Conservation (phyloP, 306 rosid genomes). For the Phaseolus lunatus region DNA sequence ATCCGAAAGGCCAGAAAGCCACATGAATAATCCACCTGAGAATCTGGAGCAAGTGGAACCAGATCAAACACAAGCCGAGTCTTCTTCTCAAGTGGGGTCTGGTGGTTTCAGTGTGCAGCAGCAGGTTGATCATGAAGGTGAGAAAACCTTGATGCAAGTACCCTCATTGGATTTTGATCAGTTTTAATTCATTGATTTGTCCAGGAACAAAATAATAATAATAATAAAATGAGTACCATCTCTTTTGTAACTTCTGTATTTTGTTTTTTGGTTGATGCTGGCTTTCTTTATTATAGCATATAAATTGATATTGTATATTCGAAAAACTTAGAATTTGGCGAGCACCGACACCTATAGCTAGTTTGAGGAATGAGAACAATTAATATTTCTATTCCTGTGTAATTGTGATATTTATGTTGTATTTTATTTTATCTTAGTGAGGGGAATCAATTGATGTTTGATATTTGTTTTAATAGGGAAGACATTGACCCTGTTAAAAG, state of each 20-base stretch:
- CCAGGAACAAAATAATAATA: conserved; percentile 41
- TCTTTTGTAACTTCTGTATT: conserved; percentile 35
- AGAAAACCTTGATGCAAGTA: conserved; percentile 50
- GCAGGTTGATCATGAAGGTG: conserved; percentile 59
- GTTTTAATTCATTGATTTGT: conserved; percentile 56
- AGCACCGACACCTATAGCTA: conserved; percentile 74
- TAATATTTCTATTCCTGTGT: conserved; percentile 35
- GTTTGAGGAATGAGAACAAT: conserved; percentile 45
- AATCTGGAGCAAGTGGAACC: conserved; percentile 11
- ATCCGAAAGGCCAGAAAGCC: conserved; percentile 45
- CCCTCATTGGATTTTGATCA: conserved; percentile 71
- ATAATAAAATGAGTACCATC: conserved; percentile 37
- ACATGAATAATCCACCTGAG: conserved; percentile 16
- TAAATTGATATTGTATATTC: conserved; percentile 44
- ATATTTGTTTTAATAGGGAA: conserved; percentile 33
- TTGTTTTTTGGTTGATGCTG: conserved; percentile 19
- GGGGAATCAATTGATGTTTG: conserved; percentile 24
- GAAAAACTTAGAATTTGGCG: conserved; percentile 44
- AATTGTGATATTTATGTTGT: conserved; percentile 1
- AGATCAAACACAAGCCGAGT: conserved; percentile 25
- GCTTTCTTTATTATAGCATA: conserved; percentile 34
- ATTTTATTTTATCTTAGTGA: neutral
- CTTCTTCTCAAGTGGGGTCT: conserved; percentile 51
- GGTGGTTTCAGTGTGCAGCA: conserved; percentile 43
- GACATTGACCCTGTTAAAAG: conserved; percentile 41